Conservation (phyloP, 225 moss, liverwort and hornwort species). For the Bryoerythrophyllum caledonicum region DNA sequence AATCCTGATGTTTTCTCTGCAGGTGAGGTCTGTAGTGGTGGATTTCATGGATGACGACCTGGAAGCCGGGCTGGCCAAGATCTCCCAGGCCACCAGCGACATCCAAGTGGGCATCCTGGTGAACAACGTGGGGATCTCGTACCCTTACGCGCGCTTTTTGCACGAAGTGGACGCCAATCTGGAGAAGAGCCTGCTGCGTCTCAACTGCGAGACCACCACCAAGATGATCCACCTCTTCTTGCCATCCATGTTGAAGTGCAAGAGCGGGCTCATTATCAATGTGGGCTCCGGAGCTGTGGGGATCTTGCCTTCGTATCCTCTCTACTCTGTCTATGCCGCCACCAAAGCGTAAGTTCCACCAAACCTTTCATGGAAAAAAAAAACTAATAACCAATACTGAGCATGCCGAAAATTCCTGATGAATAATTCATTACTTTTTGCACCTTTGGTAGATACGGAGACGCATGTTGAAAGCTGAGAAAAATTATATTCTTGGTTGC, state of each 20-base stretch:
- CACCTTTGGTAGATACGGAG: too few relatives aligned
- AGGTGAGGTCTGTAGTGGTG: constrained; percentile 18
- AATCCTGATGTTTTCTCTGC: not conserved
- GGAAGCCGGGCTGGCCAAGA: constrained; percentile 11
- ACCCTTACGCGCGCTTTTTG: constrained; percentile 13
- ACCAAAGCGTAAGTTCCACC: constrained; percentile 9
- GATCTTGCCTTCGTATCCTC: constrained; percentile 13
- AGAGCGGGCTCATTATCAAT: constrained; percentile 11
- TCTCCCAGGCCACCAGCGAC: constrained; percentile 7
- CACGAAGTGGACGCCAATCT: constrained; percentile 10
- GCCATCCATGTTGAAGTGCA: constrained; percentile 21
- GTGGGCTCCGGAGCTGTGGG: constrained; percentile 14
- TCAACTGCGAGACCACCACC: constrained; percentile 17
- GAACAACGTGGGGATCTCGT: constrained; percentile 14
- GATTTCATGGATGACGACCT: constrained; percentile 24
- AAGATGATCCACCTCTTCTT: constrained; percentile 20
- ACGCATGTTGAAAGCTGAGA: too few relatives aligned
- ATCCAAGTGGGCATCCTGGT: constrained; percentile 21
- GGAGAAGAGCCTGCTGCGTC: constrained; percentile 17
- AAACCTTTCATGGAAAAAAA: not conserved
- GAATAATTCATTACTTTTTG: too few relatives aligned
- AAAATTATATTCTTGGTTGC: too few relatives aligned
- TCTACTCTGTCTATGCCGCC: constrained; percentile 18
- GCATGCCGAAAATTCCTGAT: too few relatives aligned
- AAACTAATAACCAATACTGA: too few relatives aligned